A percentile compares a stretch with the other conserved stretches of the same genome.
Evolutionary conservation across 768 basidiomycete genomes (phyloP).

Genomic region (Leccinum ochraceum): DNA sequence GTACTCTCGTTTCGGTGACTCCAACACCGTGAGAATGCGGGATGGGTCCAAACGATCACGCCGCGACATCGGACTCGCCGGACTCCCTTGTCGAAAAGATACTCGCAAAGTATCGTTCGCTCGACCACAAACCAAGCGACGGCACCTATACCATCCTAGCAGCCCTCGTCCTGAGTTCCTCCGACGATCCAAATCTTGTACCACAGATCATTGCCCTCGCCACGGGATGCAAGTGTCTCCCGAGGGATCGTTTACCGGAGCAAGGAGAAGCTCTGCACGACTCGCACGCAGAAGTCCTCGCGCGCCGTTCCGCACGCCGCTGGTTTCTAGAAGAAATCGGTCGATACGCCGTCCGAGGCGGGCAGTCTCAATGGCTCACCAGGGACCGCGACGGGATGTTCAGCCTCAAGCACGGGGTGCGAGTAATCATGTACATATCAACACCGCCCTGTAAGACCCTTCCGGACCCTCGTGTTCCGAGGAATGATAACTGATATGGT

Average conservation of each 20-base stretch:
- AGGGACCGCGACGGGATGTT: conserved; percentile 41
- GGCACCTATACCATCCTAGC: conserved; percentile 68
- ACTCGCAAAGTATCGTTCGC: conserved; percentile 43
- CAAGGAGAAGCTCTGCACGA: conserved; percentile 85
- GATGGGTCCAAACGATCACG: conserved; percentile 11
- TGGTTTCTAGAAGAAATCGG: conserved; percentile 79
- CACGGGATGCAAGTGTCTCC: conserved; percentile 87
- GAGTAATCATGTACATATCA: conserved; percentile 75
- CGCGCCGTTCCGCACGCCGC: conserved; percentile 70
- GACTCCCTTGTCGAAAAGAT: conserved; percentile 41
- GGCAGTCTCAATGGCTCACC: conserved; percentile 53
- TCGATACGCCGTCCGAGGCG: conserved; percentile 16
- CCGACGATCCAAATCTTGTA: conserved; percentile 15
- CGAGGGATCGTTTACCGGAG: conserved; percentile 56
- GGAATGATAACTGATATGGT: background rate
- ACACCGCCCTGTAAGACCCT: conserved; percentile 54
- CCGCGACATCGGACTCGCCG: background rate
- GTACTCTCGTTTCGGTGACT: background rate
- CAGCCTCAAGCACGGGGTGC: conserved; percentile 45
- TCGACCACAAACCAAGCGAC: conserved; percentile 51
- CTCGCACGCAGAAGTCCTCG: conserved; percentile 91
- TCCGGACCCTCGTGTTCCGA: conserved; percentile 17
- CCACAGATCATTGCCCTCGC: conserved; percentile 67
- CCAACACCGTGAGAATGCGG: background rate
- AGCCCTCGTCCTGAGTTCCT: conserved; percentile 48